phyloP scores from a whole-genome alignment of 768 basidiomycete species.

The Fomitopsis serialis region DNA sequence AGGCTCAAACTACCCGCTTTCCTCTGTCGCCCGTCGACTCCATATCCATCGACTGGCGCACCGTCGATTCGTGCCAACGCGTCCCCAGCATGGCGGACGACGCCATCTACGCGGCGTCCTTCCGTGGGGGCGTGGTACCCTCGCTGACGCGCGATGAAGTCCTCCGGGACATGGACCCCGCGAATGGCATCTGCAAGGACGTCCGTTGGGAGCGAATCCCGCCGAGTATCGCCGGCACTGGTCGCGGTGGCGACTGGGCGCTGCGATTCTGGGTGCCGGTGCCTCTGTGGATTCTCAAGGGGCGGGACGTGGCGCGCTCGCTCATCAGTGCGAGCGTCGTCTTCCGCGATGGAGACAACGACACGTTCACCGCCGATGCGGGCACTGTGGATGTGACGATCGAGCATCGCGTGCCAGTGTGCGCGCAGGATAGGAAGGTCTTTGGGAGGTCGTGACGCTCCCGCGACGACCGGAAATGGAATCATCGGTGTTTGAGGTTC shows the following conservation, averaged over 20 bases:
- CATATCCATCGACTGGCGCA: slow-evolving; percentile 10
- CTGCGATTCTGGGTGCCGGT: slow-evolving; percentile 42
- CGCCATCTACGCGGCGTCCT: neutral
- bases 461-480: too few species aligned
- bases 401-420: slow-evolving; percentile 23
- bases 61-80: neutral
- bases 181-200: slow-evolving; percentile 8
- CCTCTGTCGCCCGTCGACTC: slow-evolving; percentile 2
- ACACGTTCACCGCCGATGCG: too few species aligned
- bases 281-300: slow-evolving; percentile 40
- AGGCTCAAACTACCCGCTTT: slow-evolving; percentile 4
- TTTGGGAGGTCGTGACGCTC: too few species aligned
- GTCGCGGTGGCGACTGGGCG: slow-evolving; percentile 22
- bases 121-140: neutral
- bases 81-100: neutral
- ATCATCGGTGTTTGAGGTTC: too few species aligned
- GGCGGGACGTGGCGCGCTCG: slow-evolving; percentile 42
- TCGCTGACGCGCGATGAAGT: slow-evolving; percentile 2
- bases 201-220: neutral
- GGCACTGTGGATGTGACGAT: too few species aligned
- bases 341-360: too few species aligned
- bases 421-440: neutral
- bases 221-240: slow-evolving; percentile 9
- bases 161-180: slow-evolving; percentile 4
- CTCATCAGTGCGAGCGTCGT: too few species aligned